Evolutionary conservation across 306 rosid genomes (phyloP).

Genomic region (barrel medic (Medicago truncatula)): MtrunA17r5.0-ANR NC_053045.1:53386001-53386500

Average conservation of each 20-base stretch:
- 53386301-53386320: conserved; percentile 96
- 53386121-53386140: conserved; percentile 98
- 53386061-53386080: conserved; percentile 89
- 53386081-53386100: conserved; percentile 77
- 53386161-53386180: conserved; percentile 78
- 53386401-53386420: conserved; percentile 99
- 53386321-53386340: conserved; percentile 98
- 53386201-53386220: conserved; percentile 56
- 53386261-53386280: conserved; percentile 77
- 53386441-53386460: conserved; percentile 95
- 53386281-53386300: conserved; percentile 78
- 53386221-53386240: conserved; percentile 76
- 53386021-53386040: conserved; percentile 96
- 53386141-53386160: conserved; percentile 90
- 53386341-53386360: conserved; percentile 93
- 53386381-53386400: conserved; percentile 97
- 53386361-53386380: conserved; percentile 95
- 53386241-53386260: conserved; percentile 56
- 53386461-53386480: conserved; percentile 95
- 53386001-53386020: conserved; percentile 95
- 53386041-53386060: conserved; percentile 90
- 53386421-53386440: conserved; percentile 97
- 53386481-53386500: conserved; percentile 98
- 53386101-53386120: conserved; percentile 87
- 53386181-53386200: conserved; percentile 63